Percentiles rank a stretch among this genome's conserved stretches.
phyloP scores from a whole-genome alignment of 1,139 yeast genomes.

The Zhuliangozyma parablackwelliae region DNA sequence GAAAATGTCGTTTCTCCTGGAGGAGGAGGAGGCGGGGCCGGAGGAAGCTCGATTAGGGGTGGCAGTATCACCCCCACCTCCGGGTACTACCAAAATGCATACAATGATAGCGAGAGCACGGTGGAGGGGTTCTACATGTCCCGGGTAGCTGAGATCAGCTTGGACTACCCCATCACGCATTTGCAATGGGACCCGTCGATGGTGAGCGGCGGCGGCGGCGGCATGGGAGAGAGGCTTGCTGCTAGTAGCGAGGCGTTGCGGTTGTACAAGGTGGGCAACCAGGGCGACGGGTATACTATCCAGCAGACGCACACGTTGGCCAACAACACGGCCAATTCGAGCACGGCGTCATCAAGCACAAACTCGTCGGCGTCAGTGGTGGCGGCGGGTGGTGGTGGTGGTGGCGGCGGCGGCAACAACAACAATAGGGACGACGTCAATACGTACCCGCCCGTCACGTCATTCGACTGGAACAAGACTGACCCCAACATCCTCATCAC shows the following conservation, averaged over 20 bases:
- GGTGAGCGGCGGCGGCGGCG: constrained; percentile 13
- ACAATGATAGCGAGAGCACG: constrained; percentile 15
- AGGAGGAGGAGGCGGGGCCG: not conserved
- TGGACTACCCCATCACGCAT: constrained; percentile 65
- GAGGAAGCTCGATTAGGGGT: too few species aligned
- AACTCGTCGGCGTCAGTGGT: constrained; percentile 2
- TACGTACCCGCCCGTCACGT: constrained; percentile 77
- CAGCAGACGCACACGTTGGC: constrained; percentile 41
- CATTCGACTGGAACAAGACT: constrained; percentile 85
- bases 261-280: constrained; percentile 51
- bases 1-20: constrained; percentile 2
- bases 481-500: constrained; percentile 75
- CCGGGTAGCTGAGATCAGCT: constrained; percentile 47
- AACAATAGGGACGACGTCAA: constrained; percentile 30
- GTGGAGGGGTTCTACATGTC: constrained; percentile 44
- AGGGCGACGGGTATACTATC: constrained; percentile 29
- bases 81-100: not conserved
- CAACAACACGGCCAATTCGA: constrained; percentile 29
- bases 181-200: constrained; percentile 68
- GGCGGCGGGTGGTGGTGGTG: not conserved
- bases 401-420: not conserved
- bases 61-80: not conserved
- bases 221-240: constrained; percentile 45
- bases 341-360: constrained; percentile 9
- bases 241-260: constrained; percentile 71